phyloP scores from a whole-genome alignment of 768 basidiomycete species.

The Mycena filopes region DNA sequence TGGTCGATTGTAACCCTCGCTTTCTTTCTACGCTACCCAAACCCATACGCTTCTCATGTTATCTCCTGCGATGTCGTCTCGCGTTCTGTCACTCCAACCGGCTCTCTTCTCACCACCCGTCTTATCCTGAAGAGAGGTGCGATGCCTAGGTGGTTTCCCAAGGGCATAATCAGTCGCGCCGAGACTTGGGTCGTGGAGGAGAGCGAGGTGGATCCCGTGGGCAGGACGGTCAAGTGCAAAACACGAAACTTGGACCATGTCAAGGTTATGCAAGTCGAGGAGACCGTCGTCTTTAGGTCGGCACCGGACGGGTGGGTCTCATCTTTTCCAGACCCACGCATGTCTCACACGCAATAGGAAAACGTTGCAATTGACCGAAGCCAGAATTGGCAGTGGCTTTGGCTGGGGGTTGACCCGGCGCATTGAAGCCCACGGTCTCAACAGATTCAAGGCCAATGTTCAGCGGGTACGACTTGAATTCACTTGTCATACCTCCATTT shows the following conservation, averaged over 20 bases:
- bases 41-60: slow-evolving; percentile 93
- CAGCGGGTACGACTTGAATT: slow-evolving; percentile 67
- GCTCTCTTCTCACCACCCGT: slow-evolving; percentile 85
- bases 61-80: slow-evolving; percentile 96
- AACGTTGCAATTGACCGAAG: slow-evolving; percentile 89
- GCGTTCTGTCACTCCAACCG: slow-evolving; percentile 75
- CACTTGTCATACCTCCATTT: slow-evolving; percentile 3
- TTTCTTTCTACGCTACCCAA: slow-evolving; percentile 95
- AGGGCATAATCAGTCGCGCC: slow-evolving; percentile 82
- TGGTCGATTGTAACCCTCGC: slow-evolving; percentile 94
- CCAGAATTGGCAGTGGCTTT: slow-evolving; percentile 86
- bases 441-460: slow-evolving; percentile 87
- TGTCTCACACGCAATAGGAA: slow-evolving; percentile 55
- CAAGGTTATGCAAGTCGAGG: slow-evolving; percentile 93
- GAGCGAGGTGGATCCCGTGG: slow-evolving; percentile 90
- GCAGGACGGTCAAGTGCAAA: slow-evolving; percentile 77
- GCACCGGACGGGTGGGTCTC: slow-evolving; percentile 71
- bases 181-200: slow-evolving; percentile 97
- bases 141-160: slow-evolving; percentile 92
- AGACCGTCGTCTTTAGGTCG: slow-evolving; percentile 79
- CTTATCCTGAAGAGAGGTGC: slow-evolving; percentile 93
- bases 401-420: slow-evolving; percentile 91
- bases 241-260: slow-evolving; percentile 95
- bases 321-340: slow-evolving; percentile 5
- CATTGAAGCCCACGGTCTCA: slow-evolving; percentile 88